Evolutionary conservation across 345 rosid genomes (phyloP), one percentile per base, ranked within the genome.

Genomic region (Firmiana major): DNA sequence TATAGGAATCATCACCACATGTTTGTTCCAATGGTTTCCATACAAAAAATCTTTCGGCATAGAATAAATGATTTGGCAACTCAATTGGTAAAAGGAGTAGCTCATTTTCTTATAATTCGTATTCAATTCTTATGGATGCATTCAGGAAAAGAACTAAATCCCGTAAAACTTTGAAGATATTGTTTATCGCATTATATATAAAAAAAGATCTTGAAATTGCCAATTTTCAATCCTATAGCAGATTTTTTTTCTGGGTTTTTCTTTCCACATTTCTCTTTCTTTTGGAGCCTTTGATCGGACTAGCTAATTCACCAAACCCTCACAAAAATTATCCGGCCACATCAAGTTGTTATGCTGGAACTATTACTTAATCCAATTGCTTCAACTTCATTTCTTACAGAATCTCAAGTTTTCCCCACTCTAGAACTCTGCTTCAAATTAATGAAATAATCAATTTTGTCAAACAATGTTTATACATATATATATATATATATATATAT

Each of bases 1-100:
- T 78, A 17, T 62, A 54, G 73, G 49, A 31, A 8, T 53, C 70
- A 8, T 53, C 70, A 42, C 87, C 87, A 81, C 78, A 53, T 64
- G 75, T 80, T 77, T 74, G 28, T 17, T 12, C 64, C 7, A 73
- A 34, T 21, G 54, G 46, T 15, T 49, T 65, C 77, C 26, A 69
- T 40, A 49, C 9, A 49, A 60, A 26, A 9, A 42, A 58, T 57
- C 45, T 0, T 51, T 68, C 17, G 2, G 43, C 46, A 53, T 12
- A 53, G 49, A 9, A 34, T 54, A 49, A 54, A 36, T 54, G 31
- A 72, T 63, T 54, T 11, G 75, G 63, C 63, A 31, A 31, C 34
- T 31, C 34, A 31, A 1, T 31, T 0, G 34, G 34, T 31, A 31
- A 31, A 31, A 3, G 34, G n/a, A n/a, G n/a, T n/a, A n/a, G n/a